phyloP scores from a whole-genome alignment of 495 filamentous ascomycete species.

The Hyaloscypha finlandica region DNA sequence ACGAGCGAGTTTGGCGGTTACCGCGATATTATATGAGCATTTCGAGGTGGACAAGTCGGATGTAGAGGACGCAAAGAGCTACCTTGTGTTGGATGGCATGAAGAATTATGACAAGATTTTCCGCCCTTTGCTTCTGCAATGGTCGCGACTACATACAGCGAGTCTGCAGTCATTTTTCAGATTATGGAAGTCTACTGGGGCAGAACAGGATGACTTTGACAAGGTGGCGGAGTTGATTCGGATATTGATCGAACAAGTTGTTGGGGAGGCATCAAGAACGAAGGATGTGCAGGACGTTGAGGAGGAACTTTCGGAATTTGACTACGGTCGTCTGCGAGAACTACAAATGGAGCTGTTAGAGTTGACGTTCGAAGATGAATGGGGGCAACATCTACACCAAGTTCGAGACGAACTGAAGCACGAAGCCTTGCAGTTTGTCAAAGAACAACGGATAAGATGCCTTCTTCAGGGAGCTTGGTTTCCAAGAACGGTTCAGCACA shows the following conservation, averaged over 20 bases:
- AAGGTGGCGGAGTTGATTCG: slow-evolving; percentile 90
- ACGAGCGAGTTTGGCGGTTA: slow-evolving; percentile 83
- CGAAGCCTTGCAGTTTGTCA: slow-evolving; percentile 92
- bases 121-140: slow-evolving; percentile 85
- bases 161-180: slow-evolving; percentile 88
- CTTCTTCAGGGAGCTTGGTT: slow-evolving; percentile 92
- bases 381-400: slow-evolving; percentile 86
- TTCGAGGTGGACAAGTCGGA: slow-evolving; percentile 92
- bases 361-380: slow-evolving; percentile 87
- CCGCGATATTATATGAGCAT: slow-evolving; percentile 87
- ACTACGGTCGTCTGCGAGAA: slow-evolving; percentile 72
- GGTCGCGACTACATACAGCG: slow-evolving; percentile 91
- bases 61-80: slow-evolving; percentile 75
- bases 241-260: slow-evolving; percentile 88
- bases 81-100: slow-evolving; percentile 70
- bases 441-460: slow-evolving; percentile 94
- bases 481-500: slow-evolving; percentile 48
- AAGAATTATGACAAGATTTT: slow-evolving; percentile 85
- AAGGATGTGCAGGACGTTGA: slow-evolving; percentile 89
- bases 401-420: slow-evolving; percentile 91
- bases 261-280: slow-evolving; percentile 78
- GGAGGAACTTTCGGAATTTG: slow-evolving; percentile 83
- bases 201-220: slow-evolving; percentile 81
- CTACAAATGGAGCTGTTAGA: slow-evolving; percentile 96
- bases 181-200: slow-evolving; percentile 87